phyloP scores from a whole-genome alignment of 768 basidiomycete genomes.

The Boletus huronensis region DNA sequence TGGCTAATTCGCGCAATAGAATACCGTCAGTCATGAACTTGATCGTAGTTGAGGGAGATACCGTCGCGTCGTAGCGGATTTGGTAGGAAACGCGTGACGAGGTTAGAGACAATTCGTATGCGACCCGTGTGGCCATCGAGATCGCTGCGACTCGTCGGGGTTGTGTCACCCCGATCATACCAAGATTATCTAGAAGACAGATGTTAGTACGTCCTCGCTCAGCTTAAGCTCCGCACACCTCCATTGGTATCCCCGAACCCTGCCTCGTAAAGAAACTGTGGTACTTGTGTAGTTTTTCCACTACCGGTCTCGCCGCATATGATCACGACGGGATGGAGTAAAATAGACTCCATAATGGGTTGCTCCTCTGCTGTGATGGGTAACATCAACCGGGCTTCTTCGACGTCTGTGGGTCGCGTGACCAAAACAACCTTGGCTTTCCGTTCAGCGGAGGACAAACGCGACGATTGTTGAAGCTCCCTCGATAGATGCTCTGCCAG shows the following conservation, averaged over 20 bases:
- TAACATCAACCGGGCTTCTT: slow-evolving; percentile 71
- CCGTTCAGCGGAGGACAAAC: slow-evolving; percentile 12
- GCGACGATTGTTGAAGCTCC: background rate
- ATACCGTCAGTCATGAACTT: slow-evolving; percentile 99
- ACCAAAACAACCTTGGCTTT: slow-evolving; percentile 50
- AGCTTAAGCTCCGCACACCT: slow-evolving; percentile 45
- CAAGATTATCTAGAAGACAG: slow-evolving; percentile 76
- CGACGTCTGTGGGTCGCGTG: slow-evolving; percentile 63
- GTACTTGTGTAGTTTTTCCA: slow-evolving; percentile 97
- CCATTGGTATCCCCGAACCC: slow-evolving; percentile 85
- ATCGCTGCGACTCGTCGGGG: slow-evolving; percentile 96
- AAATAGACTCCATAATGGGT: slow-evolving; percentile 85
- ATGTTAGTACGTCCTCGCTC: slow-evolving; percentile 2
- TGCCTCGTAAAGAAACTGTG: slow-evolving; percentile 96
- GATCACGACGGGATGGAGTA: slow-evolving; percentile 75
- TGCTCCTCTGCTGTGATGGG: slow-evolving; percentile 95
- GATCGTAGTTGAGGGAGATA: slow-evolving; percentile 85
- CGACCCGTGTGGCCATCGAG: slow-evolving; percentile 92
- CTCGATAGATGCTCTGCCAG: slow-evolving; percentile 47
- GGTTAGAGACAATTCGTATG: slow-evolving; percentile 85
- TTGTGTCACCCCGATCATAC: slow-evolving; percentile 97
- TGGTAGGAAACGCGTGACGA: slow-evolving; percentile 88
- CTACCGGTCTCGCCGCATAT: slow-evolving; percentile 91
- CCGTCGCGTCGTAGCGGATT: slow-evolving; percentile 95
- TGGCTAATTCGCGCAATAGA: slow-evolving; percentile 84